phyloP scores from a whole-genome alignment of 257 asterid genomes.

The Gentiana straminea region DNA sequence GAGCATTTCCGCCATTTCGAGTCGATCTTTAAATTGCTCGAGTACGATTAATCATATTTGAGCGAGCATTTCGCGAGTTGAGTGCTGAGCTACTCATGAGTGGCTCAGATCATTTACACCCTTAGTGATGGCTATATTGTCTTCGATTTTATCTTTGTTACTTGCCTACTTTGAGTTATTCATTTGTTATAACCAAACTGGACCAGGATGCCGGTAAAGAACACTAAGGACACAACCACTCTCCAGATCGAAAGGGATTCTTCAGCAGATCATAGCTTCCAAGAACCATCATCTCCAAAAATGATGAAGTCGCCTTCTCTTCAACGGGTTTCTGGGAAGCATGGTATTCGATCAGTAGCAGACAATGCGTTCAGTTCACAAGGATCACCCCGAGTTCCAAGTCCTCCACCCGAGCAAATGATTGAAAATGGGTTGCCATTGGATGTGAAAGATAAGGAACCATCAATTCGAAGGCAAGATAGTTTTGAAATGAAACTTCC shows the following conservation, averaged over 20 bases:
- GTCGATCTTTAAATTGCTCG: no score
- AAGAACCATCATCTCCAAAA: slow-evolving; percentile 89
- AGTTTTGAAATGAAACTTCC: slow-evolving; percentile 96
- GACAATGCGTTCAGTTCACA: slow-evolving; percentile 63
- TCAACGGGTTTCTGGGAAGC: slow-evolving; percentile 67
- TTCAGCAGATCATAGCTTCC: slow-evolving; percentile 56
- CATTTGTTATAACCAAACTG: slow-evolving; percentile 6
- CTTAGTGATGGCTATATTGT: neutral
- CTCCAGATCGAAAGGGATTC: slow-evolving; percentile 90
- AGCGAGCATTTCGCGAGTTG: no score
- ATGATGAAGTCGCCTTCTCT: slow-evolving; percentile 95
- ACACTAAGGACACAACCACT: slow-evolving; percentile 61
- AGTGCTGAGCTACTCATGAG: no score
- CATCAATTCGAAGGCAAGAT: slow-evolving; percentile 91
- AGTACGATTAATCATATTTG: no score
- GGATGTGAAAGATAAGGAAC: slow-evolving; percentile 63
- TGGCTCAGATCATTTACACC: no score
- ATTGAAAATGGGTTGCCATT: slow-evolving; percentile 59
- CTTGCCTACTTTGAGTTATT: neutral
- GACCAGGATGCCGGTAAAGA: slow-evolving; percentile 85
- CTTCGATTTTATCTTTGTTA: neutral
- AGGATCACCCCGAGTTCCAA: slow-evolving; percentile 62
- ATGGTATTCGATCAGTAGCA: slow-evolving; percentile 53
- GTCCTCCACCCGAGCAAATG: slow-evolving; percentile 93
- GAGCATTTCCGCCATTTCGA: no score